These are phyloP conservation scores for Akanthomyces muscarius DNA, from an alignment of 2,329 filamentous ascomycete genomes.

Conservation along the genomic window DNA sequence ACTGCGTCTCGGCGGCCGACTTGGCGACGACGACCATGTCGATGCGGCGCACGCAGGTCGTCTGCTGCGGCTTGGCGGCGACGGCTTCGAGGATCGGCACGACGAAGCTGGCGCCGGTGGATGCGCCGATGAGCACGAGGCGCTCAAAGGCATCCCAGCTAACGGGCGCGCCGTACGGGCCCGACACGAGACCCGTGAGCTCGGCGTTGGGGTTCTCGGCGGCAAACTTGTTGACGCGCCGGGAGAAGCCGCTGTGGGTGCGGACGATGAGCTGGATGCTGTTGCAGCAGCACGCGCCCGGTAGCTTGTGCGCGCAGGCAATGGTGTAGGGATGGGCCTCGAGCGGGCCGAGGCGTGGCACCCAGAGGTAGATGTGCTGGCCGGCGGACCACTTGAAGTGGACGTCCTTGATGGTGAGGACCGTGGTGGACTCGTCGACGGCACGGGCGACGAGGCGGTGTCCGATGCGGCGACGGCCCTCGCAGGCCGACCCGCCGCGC, in stretches of 20 bases:
- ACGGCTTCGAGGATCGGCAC: slow-evolving; percentile 56
- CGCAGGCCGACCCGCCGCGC: slow-evolving; percentile 39
- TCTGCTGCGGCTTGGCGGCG: slow-evolving; percentile 34
- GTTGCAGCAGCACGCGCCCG: slow-evolving; percentile 52
- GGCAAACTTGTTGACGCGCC: slow-evolving; percentile 46
- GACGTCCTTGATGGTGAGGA: slow-evolving; percentile 56
- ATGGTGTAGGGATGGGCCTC: slow-evolving; percentile 61
- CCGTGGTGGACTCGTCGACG: slow-evolving; percentile 49
- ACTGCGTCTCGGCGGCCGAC: slow-evolving; percentile 50
- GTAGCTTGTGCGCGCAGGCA: slow-evolving; percentile 49
- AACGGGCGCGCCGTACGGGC: slow-evolving; percentile 54
- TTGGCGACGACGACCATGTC: slow-evolving; percentile 51
- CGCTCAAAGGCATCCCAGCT: slow-evolving; percentile 57
- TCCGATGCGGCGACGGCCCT: slow-evolving; percentile 47
- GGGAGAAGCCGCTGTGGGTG: slow-evolving; percentile 54
- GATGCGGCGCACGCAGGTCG: slow-evolving; percentile 48
- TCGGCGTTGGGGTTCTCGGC: slow-evolving; percentile 31
- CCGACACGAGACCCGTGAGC: slow-evolving; percentile 44
- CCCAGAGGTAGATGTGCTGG: slow-evolving; percentile 59
- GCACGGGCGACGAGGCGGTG: slow-evolving; percentile 48
- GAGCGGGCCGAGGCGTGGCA: slow-evolving; percentile 49
- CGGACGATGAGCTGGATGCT: slow-evolving; percentile 57
- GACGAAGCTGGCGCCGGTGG: slow-evolving; percentile 60
- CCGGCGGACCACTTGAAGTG: slow-evolving; percentile 57
- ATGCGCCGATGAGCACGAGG: slow-evolving; percentile 56